Evolutionary conservation across 371 early-diverging fungal species (phyloP).

Genomic region (Blakeslea trispora): DNA sequence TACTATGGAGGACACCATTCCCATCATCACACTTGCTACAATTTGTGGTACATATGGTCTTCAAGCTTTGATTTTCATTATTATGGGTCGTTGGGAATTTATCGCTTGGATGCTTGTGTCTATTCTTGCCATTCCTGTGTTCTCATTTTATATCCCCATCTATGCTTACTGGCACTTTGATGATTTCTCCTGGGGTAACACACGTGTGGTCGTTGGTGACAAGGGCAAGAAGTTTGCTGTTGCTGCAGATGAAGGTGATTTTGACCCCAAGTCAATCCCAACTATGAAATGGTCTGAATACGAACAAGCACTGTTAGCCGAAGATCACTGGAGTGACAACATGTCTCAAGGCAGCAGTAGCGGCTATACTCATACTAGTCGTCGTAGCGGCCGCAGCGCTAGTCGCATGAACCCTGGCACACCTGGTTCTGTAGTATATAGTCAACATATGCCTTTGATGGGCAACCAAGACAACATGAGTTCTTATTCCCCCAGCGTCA

Average conservation of each 20-base stretch:
- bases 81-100: slow-evolving; percentile 88
- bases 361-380: slow-evolving; percentile 27
- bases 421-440: slow-evolving; percentile 5
- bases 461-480: slow-evolving; percentile 28
- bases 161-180: slow-evolving; percentile 97
- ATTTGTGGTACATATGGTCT: slow-evolving; percentile 81
- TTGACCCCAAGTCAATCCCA: slow-evolving; percentile 58
- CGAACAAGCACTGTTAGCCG: slow-evolving; percentile 70
- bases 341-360: slow-evolving; percentile 41
- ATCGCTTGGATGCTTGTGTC: slow-evolving; percentile 96
- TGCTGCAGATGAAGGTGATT: slow-evolving; percentile 49
- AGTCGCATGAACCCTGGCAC: not conserved
- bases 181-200: slow-evolving; percentile 98
- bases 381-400: slow-evolving; percentile 12
- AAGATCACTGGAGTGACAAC: slow-evolving; percentile 45
- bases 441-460: slow-evolving; percentile 8
- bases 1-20: slow-evolving; percentile 39
- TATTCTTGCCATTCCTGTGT: slow-evolving; percentile 82
- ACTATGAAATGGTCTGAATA: slow-evolving; percentile 90
- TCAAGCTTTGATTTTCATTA: slow-evolving; percentile 82
- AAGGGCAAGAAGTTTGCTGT: slow-evolving; percentile 67
- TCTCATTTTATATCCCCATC: slow-evolving; percentile 78
- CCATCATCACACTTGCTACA: slow-evolving; percentile 61
- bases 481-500: slow-evolving; percentile 14
- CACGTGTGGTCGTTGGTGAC: slow-evolving; percentile 82